These are phyloP conservation scores for Capronia epimyces DNA, from an alignment of 2,329 filamentous ascomycete genomes.

Conservation along the genomic window DNA sequence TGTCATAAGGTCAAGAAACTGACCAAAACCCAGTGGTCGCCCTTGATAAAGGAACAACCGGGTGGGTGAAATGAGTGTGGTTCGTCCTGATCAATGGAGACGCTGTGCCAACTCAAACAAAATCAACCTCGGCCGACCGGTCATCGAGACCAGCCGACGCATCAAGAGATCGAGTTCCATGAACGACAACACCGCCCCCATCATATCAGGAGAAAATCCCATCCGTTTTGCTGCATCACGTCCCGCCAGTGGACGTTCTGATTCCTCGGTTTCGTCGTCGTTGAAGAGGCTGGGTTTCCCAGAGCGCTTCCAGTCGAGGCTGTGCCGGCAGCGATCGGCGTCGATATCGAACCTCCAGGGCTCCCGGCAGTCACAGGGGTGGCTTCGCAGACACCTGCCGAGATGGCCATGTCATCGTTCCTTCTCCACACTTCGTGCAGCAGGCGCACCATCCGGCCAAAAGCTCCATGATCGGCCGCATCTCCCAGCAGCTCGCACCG, in stretches of 20 bases:
- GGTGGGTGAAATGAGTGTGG: conserved; percentile 14
- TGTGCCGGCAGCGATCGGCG: conserved; percentile 18
- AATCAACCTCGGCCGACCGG: conserved; percentile 8
- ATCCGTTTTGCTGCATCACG: conserved; percentile 83
- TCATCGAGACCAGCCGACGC: conserved; percentile 13
- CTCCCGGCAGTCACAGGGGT: conserved; percentile 28
- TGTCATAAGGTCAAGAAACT: conserved; percentile 3
- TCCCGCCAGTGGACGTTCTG: conserved; percentile 89
- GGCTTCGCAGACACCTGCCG: conserved; percentile 32
- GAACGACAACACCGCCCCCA: neutral
- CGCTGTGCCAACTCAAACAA: neutral
- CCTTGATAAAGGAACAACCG: conserved; percentile 24
- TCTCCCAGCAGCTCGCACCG: conserved; percentile 71
- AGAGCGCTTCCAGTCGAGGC: conserved; percentile 1
- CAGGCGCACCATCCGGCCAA: conserved; percentile 73
- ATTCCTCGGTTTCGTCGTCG: conserved; percentile 22
- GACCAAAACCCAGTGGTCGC: conserved; percentile 10
- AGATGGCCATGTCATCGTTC: conserved; percentile 56
- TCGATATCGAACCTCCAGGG: conserved; percentile 22
- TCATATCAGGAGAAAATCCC: conserved; percentile 82
- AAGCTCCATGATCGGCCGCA: conserved; percentile 71
- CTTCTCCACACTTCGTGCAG: conserved; percentile 75
- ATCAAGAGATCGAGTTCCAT: conserved; percentile 12
- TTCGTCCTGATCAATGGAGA: neutral
- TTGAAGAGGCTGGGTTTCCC: conserved; percentile 29